Base-by-base conservation (phyloP, 305 asterid genomes). In the Fraxinus sp. region DNA sequence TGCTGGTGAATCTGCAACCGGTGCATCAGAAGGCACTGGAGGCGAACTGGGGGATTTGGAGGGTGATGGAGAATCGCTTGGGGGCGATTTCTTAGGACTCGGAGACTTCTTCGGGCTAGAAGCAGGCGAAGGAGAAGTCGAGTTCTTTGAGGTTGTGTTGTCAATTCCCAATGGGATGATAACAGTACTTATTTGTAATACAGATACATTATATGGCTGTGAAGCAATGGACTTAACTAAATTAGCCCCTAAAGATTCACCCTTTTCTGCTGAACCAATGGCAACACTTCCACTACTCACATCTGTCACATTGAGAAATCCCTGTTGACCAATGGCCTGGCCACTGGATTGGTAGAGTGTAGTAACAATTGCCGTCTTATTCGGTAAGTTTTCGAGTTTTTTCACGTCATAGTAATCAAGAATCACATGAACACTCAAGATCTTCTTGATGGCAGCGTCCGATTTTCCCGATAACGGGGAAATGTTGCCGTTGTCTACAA, bases 311-410 rank as follows among this genome's bases (percentile, higher is more conserved):
- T 91, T 93, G 14, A 94, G 7, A 70, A 88, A 88, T 0, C 97
- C 98, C 32, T 83, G 89, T 37, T 87, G 88, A 36, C 91, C 89
- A 46, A 0, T 62, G 11, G 97, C 97, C 16, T 36, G 6, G 1
- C 98, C 95, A 2, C 87, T 84, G 37, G 86, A 6, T 8, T 93
- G 97, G 78, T 87, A 91, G 26, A 94, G 87, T 0, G 97, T 92
- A 10, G 94, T 90, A 41, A 84, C 78, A 32, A 75, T 84, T 4
- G 74, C 55, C 0, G 91, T 82, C 64, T 62, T 80, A 14, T 87
- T 80, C 0, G 85, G 76, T 16, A 90, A 77, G 3, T 77, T 78
- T 26, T 86, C 89, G 11, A 94, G 78, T 22, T 86, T 92, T 0
- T 74, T 39, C 1, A 83, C 76, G 1, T 92, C 98, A 0, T 41